Base-by-base conservation (phyloP, 176 grass and related monocot species). In the Hsuehochloa calcarea region DNA sequence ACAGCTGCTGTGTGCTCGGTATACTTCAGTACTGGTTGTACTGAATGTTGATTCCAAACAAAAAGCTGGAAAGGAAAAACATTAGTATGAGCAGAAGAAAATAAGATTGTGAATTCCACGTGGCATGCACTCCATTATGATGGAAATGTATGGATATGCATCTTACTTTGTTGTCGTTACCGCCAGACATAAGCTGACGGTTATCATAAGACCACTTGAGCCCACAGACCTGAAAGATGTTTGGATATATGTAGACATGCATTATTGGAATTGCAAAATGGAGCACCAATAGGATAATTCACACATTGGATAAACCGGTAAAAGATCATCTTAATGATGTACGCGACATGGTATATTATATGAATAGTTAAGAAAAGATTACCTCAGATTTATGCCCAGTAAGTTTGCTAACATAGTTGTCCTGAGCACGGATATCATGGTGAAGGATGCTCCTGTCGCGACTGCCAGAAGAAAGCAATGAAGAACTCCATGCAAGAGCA, bases 321-420 rank as follows among this genome's bases (percentile, higher is more conserved):
- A 27, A 65, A 54, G 3, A 62, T 19, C 58, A 35, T 35, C 14
- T 8, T 41, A 34, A 71, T 64, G 16, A 50, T 79, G 25, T 10
- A 25, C 7, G 72, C 14, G 29, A 25, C 11, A 52, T 23, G 19
- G 2, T 31, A 68, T 35, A 22, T 8, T 31, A 82, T n/a, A 68
- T 45, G 35, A 1, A 85, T 25, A 43, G 26, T 59, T 22, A 41
- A 3, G 17, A 39, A 59, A 78, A 85, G 4, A 49, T 88, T 84
- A 94, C 97, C 97, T 99, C 97, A 44, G 97, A 99, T 86, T 96
- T 99, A 84, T 99, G 97, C 20, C 97, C 97, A 3, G 88, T 92
- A 84, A 96, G 88, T 81, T 96, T 99, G 88, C 90, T 96, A 78
- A 99, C 85, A 61, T 90, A 99, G 92, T 99, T 90, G 5, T 92